phyloP scores from a whole-genome alignment of 1,284 basidiomycete genomes.

The Pterula multifida region DNA sequence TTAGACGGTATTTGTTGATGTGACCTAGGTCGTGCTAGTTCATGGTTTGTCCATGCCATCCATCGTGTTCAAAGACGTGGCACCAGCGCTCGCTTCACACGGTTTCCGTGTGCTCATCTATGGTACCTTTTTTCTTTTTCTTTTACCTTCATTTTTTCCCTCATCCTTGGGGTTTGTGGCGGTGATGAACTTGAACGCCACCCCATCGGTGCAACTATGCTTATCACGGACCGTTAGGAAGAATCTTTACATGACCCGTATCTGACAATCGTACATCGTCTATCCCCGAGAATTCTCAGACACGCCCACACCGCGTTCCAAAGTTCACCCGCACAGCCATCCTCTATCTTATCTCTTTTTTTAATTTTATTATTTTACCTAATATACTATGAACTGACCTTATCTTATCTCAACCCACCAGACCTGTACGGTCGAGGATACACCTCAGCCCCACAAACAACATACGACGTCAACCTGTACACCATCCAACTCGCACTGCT shows the following conservation, averaged over 20 bases:
- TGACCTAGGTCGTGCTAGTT: slow-evolving; percentile 66
- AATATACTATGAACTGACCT: slow-evolving; percentile 7
- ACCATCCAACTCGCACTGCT: slow-evolving; percentile 69
- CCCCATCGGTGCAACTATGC: too few species aligned
- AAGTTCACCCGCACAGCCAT: too few species aligned
- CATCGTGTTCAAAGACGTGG: slow-evolving; percentile 1
- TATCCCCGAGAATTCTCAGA: too few species aligned
- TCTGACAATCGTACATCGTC: too few species aligned
- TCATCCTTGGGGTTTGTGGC: too few species aligned
- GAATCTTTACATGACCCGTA: too few species aligned
- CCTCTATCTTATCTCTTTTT: too few species aligned
- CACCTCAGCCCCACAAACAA: slow-evolving; percentile 59
- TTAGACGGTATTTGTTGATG: background rate
- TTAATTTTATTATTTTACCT: too few species aligned
- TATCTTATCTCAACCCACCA: slow-evolving; percentile 14
- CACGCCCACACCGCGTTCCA: too few species aligned
- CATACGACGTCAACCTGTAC: slow-evolving; percentile 52
- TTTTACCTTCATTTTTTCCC: background rate
- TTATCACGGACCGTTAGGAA: too few species aligned
- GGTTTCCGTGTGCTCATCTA: background rate
- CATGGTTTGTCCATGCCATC: slow-evolving; percentile 36
- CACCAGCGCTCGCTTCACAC: slow-evolving; percentile 7
- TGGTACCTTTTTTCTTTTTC: too few species aligned
- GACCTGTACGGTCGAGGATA: slow-evolving; percentile 75
- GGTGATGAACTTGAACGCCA: too few species aligned